These are phyloP conservation scores for Suillus decipiens DNA, from an alignment of 768 basidiomycete genomes.

Conservation along the genomic window DNA sequence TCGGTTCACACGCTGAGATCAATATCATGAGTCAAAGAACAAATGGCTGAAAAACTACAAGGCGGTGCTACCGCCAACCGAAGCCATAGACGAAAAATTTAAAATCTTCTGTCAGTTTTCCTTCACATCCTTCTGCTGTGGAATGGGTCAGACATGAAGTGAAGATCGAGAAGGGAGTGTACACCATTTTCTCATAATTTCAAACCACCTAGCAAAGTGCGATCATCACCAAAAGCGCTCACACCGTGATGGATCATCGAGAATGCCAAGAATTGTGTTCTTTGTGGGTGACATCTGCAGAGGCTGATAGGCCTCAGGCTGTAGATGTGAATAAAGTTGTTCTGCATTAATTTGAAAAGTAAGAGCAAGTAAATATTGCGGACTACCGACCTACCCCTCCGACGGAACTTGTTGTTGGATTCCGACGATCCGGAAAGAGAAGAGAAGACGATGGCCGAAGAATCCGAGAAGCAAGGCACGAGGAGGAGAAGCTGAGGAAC, in stretches of 20 bases:
- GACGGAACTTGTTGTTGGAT: constrained; percentile 44
- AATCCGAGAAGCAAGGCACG: no score
- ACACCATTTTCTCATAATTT: constrained; percentile 26
- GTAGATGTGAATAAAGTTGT: not conserved
- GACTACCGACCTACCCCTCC: constrained; percentile 9
- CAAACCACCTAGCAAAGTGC: not conserved
- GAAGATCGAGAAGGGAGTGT: not conserved
- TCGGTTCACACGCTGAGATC: constrained; percentile 54
- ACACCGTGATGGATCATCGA: not conserved
- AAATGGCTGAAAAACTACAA: not conserved
- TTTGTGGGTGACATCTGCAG: not conserved
- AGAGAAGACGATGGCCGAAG: no score
- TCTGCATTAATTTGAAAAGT: not conserved
- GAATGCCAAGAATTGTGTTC: not conserved
- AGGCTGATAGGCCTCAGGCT: not conserved
- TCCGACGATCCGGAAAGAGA: no score
- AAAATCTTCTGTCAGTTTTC: constrained; percentile 31
- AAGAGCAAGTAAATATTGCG: not conserved
- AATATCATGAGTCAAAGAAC: not conserved
- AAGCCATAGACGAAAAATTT: constrained; percentile 37
- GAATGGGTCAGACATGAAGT: not conserved
- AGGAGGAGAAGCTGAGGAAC: no score
- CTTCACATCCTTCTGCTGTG: constrained; percentile 31
- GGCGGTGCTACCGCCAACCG: constrained; percentile 29
- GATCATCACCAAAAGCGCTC: not conserved